Base-by-base conservation (phyloP, 2,329 filamentous ascomycete genomes). In the Aspergillus clavatus region DNA sequence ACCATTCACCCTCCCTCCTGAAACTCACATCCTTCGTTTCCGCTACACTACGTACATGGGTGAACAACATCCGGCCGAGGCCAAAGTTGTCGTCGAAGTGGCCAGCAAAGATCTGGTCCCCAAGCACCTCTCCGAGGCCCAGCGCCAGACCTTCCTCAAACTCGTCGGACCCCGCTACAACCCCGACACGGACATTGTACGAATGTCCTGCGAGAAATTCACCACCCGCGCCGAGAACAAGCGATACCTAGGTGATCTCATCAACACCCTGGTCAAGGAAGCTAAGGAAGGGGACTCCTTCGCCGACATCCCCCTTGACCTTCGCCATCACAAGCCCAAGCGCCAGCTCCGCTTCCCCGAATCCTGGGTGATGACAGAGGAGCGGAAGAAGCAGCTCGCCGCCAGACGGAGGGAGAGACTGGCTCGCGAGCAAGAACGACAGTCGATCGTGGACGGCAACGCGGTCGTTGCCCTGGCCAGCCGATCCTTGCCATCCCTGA, bases 21-120 rank as follows among this genome's bases (percentile, higher is more conserved):
- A 81, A 51, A 64, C 61, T 37, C 77, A 87, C 57, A 82, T 89
- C 37, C 81, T 98, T 46, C 86, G 91, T 59, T 98, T 96, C 82
- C 85, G 93, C 60, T 96, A 95, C 75, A 98, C 93, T 12, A 90
- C 86, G 28, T 97, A 97, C 72, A 85, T 98, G 79, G 91, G 91
- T 59, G 93, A 97, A 71, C 75, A 80, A 45, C 94, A 98, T 71
- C 91, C 93, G 0, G 89, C 91, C 2, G 83, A 89, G 69, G 84
- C 83, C 64, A 98, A 98, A 75, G 90, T 98, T 16, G 90, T 97
- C 10, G 82, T 97, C 44, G 87, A 96, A 65, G 95, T 97, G 70
- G 81, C 78, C 52, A 84, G 86, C 12, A 69, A 71, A 45, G 89
- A 95, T 69, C 72, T 96, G 50, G 59, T 63, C 21, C 75, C 75